These are phyloP conservation scores for Colletotrichum sp. DNA, from an alignment of 2,329 filamentous ascomycete genomes.

Conservation along the genomic window DNA sequence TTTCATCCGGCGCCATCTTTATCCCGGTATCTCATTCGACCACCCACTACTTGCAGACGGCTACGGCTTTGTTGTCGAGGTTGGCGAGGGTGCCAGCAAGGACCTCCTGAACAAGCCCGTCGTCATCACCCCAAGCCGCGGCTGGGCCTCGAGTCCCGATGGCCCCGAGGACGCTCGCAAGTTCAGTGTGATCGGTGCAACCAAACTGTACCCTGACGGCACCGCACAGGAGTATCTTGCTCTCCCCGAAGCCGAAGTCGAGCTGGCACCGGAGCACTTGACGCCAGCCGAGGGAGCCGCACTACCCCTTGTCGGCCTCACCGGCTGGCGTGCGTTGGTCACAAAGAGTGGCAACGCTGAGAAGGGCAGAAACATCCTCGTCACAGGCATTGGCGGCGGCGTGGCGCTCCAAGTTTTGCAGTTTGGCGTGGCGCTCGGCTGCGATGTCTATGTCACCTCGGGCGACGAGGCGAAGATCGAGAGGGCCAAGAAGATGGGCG, in stretches of 20 bases:
- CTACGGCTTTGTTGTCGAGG: slow-evolving; percentile 71
- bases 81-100: slow-evolving; percentile 54
- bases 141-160: slow-evolving; percentile 74
- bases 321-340: slow-evolving; percentile 85
- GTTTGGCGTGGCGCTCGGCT: slow-evolving; percentile 77
- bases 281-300: slow-evolving; percentile 78
- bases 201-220: slow-evolving; percentile 67
- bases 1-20: slow-evolving; percentile 91
- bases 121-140: slow-evolving; percentile 76
- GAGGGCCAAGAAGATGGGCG: slow-evolving; percentile 74
- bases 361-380: slow-evolving; percentile 74
- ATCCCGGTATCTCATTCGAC: slow-evolving; percentile 82
- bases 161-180: slow-evolving; percentile 70
- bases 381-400: slow-evolving; percentile 93
- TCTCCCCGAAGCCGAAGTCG: slow-evolving; percentile 75
- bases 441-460: slow-evolving; percentile 82
- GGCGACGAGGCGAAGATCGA: slow-evolving; percentile 77
- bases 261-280: slow-evolving; percentile 76
- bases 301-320: slow-evolving; percentile 83
- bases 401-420: slow-evolving; percentile 83
- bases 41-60: slow-evolving; percentile 84
- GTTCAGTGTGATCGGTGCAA: slow-evolving; percentile 74
- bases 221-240: slow-evolving; percentile 77
- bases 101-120: slow-evolving; percentile 69
- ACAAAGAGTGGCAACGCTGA: slow-evolving; percentile 73